phyloP scores from a whole-genome alignment of 2,329 filamentous ascomycete genomes.

The Fusarium napiforme region DNA sequence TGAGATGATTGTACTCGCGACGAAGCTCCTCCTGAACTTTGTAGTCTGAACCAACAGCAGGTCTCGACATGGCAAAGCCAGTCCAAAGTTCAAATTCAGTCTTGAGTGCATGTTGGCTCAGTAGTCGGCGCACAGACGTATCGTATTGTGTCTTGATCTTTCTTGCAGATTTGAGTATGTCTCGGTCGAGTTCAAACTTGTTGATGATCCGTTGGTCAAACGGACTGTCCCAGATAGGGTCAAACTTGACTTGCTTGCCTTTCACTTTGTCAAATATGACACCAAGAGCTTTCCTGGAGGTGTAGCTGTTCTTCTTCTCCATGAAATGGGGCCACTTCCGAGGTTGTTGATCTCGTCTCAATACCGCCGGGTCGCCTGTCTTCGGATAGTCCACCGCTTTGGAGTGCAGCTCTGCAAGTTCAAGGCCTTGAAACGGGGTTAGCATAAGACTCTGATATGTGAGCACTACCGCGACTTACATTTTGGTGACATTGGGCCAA shows the following conservation, averaged over 20 bases:
- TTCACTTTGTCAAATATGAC: conserved; percentile 81
- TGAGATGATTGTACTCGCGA: conserved; percentile 72
- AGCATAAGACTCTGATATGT: background rate
- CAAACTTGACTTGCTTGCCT: conserved; percentile 69
- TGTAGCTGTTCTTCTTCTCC: conserved; percentile 75
- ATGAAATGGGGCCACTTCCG: conserved; percentile 86
- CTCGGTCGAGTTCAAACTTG: conserved; percentile 66
- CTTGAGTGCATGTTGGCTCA: conserved; percentile 83
- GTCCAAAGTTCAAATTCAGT: conserved; percentile 96
- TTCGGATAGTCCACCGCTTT: conserved; percentile 95
- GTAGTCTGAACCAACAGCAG: conserved; percentile 79
- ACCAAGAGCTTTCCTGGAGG: conserved; percentile 78
- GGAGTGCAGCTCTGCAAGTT: conserved; percentile 84
- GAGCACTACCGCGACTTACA: conserved; percentile 62
- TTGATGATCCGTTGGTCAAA: conserved; percentile 82
- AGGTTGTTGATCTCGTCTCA: conserved; percentile 70
- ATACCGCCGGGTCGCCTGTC: conserved; percentile 80
- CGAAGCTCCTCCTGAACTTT: conserved; percentile 88
- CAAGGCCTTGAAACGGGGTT: conserved; percentile 60
- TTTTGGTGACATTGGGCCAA: conserved; percentile 73
- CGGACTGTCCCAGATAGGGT: conserved; percentile 73
- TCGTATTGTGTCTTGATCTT: conserved; percentile 84
- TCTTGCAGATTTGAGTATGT: conserved; percentile 67
- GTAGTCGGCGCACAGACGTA: conserved; percentile 76
- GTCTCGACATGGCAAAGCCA: conserved; percentile 82